These are phyloP conservation scores for Backusella liffmaniae DNA, from an alignment of 192 early-diverging fungal species.

Conservation along the genomic window DNA sequence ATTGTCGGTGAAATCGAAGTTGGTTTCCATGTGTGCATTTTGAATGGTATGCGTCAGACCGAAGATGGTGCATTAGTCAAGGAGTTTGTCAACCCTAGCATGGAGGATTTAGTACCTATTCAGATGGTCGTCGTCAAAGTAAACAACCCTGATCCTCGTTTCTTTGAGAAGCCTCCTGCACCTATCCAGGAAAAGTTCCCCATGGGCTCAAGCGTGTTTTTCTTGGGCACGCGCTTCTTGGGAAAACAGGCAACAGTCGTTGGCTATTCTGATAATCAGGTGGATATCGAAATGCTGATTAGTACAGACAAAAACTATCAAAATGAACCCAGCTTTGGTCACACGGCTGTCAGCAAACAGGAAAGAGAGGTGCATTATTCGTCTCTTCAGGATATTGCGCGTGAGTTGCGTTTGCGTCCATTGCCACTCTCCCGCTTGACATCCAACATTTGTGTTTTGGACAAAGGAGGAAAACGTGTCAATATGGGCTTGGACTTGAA, in stretches of 20 bases:
- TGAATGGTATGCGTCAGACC: conserved; percentile 64
- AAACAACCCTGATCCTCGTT: conserved; percentile 69
- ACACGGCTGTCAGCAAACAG: conserved; percentile 40
- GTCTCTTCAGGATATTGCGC: conserved; percentile 66
- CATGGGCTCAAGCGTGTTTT: conserved; percentile 69
- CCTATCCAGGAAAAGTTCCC: conserved; percentile 75
- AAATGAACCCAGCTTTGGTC: conserved; percentile 48
- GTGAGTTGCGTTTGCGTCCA: conserved; percentile 58
- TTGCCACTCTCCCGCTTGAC: conserved; percentile 83
- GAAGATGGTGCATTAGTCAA: conserved; percentile 74
- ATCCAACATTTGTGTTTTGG: conserved; percentile 72
- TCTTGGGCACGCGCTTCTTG: conserved; percentile 73
- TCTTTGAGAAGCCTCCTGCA: conserved; percentile 66
- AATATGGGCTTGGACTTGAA: conserved; percentile 91
- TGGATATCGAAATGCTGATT: conserved; percentile 47
- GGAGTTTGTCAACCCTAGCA: conserved; percentile 56
- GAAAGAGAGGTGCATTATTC: conserved; percentile 24
- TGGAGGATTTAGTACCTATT: conserved; percentile 51
- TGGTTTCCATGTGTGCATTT: conserved; percentile 50
- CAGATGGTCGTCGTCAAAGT: conserved; percentile 59
- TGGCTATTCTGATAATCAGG: conserved; percentile 43
- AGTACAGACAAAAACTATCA: conserved; percentile 25
- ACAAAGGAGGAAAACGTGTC: conserved; percentile 51
- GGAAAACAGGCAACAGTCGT: conserved; percentile 71
- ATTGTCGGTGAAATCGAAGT: conserved; percentile 68